Evolutionary conservation across 1,284 basidiomycete genomes (phyloP), one percentile per base, ranked within the genome.

Genomic region (Cryptococcus deneoformans): DNA sequence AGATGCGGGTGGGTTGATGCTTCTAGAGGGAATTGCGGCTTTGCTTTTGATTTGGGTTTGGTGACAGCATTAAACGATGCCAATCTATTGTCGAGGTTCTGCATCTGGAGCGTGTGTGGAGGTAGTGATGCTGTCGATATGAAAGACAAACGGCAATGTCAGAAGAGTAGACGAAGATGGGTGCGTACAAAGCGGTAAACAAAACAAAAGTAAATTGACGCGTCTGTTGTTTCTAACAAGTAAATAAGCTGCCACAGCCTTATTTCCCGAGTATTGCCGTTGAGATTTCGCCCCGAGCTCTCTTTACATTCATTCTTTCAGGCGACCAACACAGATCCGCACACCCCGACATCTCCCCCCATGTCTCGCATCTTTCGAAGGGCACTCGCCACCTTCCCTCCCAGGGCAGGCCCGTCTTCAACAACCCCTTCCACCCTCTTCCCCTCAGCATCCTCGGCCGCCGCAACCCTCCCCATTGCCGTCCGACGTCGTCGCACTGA

Each of bases 1-100:
- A 90, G 86, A 58, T 79, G 75, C 1, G 78, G 77, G 55, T 74
- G 65, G 2, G 64, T 63, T 0, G 60, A 16, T 0, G 68, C 11
- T 11, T 60, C 53, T 20, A 74, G 66, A 3, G 77, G 75, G 64
- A 73, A 79, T 12, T 63, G 64, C 7, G 66, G 56, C 52, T 72
- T 73, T 5, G 69, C 66, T 11, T 58, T 55, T 12, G 65, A 56
- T 57, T 70, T 72, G 5, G 71, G 69, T 54, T 68, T 67, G 12
- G 54, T 54, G 7, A 69, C 56, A 0, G 67, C 62, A 34, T 52
- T 36, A 62, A 72, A 77, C 2, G 73, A 70, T 1, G 61, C 57
- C 44, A 75, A 44, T 8, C 76, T 70, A 40, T 56, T 62, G 52
- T 75, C 68, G 44, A 61, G 52, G 61, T 64, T 53, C 54, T 76